A percentile compares a stretch with the other conserved stretches of the same genome.
These are phyloP conservation scores for Cryptomeria japonica DNA, from an alignment of 75 land plant species.

Conservation along the genomic window DNA sequence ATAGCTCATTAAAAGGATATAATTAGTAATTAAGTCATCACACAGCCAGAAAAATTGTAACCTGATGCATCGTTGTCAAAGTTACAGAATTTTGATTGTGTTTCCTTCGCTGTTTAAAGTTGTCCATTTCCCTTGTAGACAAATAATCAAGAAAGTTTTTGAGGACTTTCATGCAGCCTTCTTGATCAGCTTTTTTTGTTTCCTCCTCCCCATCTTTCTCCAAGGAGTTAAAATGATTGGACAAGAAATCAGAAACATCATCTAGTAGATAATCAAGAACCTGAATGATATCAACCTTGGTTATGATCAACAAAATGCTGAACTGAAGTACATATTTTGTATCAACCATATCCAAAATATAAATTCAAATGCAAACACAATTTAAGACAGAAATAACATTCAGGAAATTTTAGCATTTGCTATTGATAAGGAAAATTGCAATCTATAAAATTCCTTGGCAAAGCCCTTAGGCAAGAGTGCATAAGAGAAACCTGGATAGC, in stretches of 20 bases:
- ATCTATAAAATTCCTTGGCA: too few relatives aligned
- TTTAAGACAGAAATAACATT: background rate
- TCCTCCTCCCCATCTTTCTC: constrained; percentile 7
- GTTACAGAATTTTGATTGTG: constrained; percentile 90
- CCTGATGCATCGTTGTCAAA: constrained; percentile 99
- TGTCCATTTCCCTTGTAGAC: constrained; percentile 69
- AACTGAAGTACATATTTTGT: background rate
- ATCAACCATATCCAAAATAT: background rate
- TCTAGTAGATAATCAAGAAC: constrained; percentile 89
- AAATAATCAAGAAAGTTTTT: constrained; percentile 76
- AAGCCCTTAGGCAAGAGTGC: too few relatives aligned
- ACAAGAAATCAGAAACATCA: constrained; percentile 87
- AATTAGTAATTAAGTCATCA: background rate
- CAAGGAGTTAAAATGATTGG: constrained; percentile 26
- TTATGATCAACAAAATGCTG: background rate
- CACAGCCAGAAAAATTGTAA: constrained; percentile 14
- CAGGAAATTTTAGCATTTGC: background rate
- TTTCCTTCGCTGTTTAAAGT: constrained; percentile 64
- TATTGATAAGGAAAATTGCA: too few relatives aligned
- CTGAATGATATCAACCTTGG: constrained; percentile 36
- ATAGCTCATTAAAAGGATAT: background rate
- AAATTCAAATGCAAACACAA: background rate
- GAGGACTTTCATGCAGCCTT: constrained; percentile 58
- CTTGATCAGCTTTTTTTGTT: constrained; percentile 5
- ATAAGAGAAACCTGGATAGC: too few relatives aligned